Evolutionary conservation across 306 rosid genomes (phyloP), one percentile per base, ranked within the genome.

Genomic region (Vigna mungo): DNA sequence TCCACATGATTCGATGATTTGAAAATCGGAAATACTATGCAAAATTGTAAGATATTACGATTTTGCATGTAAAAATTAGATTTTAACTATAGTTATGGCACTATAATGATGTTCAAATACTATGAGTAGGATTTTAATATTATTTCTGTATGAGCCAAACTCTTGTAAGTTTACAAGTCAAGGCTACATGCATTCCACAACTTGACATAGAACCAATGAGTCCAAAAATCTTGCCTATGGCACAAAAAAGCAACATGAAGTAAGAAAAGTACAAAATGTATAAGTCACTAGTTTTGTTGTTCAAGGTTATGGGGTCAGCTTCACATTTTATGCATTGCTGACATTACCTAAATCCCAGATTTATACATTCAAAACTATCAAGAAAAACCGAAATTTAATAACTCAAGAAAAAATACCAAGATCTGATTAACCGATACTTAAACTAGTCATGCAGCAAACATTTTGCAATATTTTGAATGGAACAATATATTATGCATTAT

Each of bases 271-370:
- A 69, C 52, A 58, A 61, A 67, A 61, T 49, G 58, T 66, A 32
- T 32, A 78, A 56, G 13, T 49, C 27, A 66, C 52, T 60, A 74
- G 43, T 76, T 49, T 76, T n/a, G 23, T 48, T 51, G 59, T 67
- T 39, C 0, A 4, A 49, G 62, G 63, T 44, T 69, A 43, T 44
- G 13, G 58, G 65, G 25, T 76, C 25, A 58, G 41, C 16, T 59
- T 78, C 63, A 51, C 73, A 73, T 48, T 60, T 67, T 32, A 54
- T 47, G 25, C 64, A 18, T 9, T 54, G 34, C 16, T 49, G 51
- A 30, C 43, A 53, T 66, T 67, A 36, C 60, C 66, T 66, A 21
- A 63, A 54, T 59, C 46, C 74, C 74, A 65, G 20, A 78, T 56
- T 39, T 71, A 76, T 47, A 55, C 62, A 65, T 52, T 15, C 37